Percentiles rank a stretch among this genome's conserved stretches.
phyloP scores from a whole-genome alignment of 208 protist species.

The Lotmaria passim region DNA sequence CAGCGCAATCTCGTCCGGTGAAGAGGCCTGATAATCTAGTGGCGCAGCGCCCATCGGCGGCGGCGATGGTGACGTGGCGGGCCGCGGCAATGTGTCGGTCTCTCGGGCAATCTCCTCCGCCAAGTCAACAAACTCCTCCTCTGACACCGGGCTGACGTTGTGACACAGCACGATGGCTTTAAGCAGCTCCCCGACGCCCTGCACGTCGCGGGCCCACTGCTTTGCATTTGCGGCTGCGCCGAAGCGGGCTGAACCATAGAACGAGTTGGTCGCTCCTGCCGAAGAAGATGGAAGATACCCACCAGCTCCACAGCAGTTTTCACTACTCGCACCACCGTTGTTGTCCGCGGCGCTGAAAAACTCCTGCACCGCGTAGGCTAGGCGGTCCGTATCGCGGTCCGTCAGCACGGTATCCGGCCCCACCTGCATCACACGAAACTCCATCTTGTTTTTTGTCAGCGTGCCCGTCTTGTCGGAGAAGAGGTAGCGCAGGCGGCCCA shows the following conservation, averaged over 20 bases:
- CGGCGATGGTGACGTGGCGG: conserved; percentile 68
- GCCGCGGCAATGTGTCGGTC: conserved; percentile 40
- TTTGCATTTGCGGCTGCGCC: conserved; percentile 20
- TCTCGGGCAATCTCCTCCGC: neutral
- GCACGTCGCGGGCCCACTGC: conserved; percentile 47
- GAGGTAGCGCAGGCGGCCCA: conserved; percentile 97
- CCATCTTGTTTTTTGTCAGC: conserved; percentile 97
- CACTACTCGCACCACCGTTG: neutral
- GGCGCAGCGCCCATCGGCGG: conserved; percentile 51
- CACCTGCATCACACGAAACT: conserved; percentile 74
- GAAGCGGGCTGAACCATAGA: conserved; percentile 6
- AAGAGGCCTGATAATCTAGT: conserved; percentile 89
- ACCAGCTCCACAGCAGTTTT: no score
- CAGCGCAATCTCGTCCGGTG: conserved; percentile 96
- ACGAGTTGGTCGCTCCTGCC: no score
- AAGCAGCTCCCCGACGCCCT: conserved; percentile 77
- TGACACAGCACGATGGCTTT: conserved; percentile 94
- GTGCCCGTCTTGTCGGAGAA: conserved; percentile 99
- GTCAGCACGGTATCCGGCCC: conserved; percentile 50
- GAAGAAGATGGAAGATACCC: neutral
- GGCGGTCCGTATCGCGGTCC: conserved; percentile 55
- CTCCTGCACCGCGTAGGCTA: conserved; percentile 38
- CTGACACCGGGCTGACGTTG: conserved; percentile 96
- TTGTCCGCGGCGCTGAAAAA: conserved; percentile 35
- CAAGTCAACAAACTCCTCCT: conserved; percentile 37